Percentiles rank a stretch among this genome's conserved stretches.
These are phyloP conservation scores for Gynostemma pentaphyllum DNA, from an alignment of 306 rosid species.

Conservation along the genomic window DNA sequence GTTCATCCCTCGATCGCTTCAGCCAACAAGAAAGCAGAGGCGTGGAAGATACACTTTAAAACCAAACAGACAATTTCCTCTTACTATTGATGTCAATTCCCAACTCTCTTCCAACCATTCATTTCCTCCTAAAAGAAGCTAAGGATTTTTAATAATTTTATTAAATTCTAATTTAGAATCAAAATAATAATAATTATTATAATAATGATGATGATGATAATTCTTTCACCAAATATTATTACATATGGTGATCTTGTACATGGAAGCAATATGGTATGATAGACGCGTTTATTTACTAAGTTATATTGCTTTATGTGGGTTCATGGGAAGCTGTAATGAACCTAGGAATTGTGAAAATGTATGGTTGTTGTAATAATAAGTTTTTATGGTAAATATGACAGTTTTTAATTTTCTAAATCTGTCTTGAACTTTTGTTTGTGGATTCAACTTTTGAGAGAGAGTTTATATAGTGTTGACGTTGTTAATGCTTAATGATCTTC, in stretches of 20 bases:
- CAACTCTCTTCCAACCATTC: conserved; percentile 25
- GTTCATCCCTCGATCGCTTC: conserved; percentile 59
- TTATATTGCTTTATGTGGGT: conserved; percentile 13
- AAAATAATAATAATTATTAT: too few species aligned
- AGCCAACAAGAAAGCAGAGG: conserved; percentile 46
- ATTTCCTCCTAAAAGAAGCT: conserved; percentile 30
- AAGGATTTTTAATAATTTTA: conserved; percentile 13
- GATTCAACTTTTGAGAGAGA: too few species aligned
- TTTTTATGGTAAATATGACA: too few species aligned
- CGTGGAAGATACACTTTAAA: conserved; percentile 43
- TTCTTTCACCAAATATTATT: conserved; percentile 15
- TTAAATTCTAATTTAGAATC: too few species aligned
- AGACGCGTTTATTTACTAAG: conserved; percentile 2
- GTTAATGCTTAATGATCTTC: too few species aligned
- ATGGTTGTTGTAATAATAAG: neutral
- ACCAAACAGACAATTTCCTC: conserved; percentile 31
- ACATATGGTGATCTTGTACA: conserved; percentile 34
- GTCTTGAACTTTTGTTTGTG: too few species aligned
- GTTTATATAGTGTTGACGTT: too few species aligned
- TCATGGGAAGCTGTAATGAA: conserved; percentile 26
- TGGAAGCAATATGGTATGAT: conserved; percentile 10
- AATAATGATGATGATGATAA: too few species aligned
- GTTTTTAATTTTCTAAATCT: too few species aligned
- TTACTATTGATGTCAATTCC: conserved; percentile 19
- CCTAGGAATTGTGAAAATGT: neutral